Base-by-base conservation (phyloP, 2,329 filamentous ascomycete species). In the Claviceps digitariae region DNA sequence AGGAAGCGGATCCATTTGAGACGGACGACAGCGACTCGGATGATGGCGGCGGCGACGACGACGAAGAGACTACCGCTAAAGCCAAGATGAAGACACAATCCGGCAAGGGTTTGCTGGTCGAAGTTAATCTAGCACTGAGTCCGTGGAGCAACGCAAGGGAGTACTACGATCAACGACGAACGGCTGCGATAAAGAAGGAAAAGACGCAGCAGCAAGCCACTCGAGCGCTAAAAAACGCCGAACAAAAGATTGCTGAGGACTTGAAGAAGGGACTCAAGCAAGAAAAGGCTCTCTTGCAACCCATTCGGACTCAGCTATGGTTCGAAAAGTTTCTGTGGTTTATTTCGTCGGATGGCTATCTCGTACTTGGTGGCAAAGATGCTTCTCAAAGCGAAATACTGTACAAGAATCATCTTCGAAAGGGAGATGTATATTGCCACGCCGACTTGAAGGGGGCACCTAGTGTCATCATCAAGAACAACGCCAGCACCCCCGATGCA, bases 251-350 rank as follows among this genome's bases (percentile, higher is more conserved):
- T 23, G 76, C 79, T 4, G 81, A 87, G 13, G 89, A 95, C 64
- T 74, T 97, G 23, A 94, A 87, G 69, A 91, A 90, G 62, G 85
- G 83, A 0, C 69, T 97, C 54, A 95, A 95, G 70, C 86, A 93
- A 64, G 93, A 97, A 69, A 96, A 95, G 66, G 84, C 89, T 21
- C 74, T 94, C 2, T 72, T 97, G 10, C 83, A 90, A 47, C 89
- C 86, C 0, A 84, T 95, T 9, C 81, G 93, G 53, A 86, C 83
- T 62, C 85, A 84, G 59, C 79, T 90, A 62, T 98, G 93, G 93
- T 98, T 96, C 60, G 93, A 98, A 63, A 98, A 98, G 68, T 98
- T 95, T 62, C 74, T 83, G 29, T 97, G 89, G 78, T 98, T 98
- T 70, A 80, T 97, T 60, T 96, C 90, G 0, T 94, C 90, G 0